A percentile compares a stretch with the other conserved stretches of the same genome.
Evolutionary conservation across 345 rosid genomes (phyloP).

Genomic region (Orychophragmus violaceus): DNA sequence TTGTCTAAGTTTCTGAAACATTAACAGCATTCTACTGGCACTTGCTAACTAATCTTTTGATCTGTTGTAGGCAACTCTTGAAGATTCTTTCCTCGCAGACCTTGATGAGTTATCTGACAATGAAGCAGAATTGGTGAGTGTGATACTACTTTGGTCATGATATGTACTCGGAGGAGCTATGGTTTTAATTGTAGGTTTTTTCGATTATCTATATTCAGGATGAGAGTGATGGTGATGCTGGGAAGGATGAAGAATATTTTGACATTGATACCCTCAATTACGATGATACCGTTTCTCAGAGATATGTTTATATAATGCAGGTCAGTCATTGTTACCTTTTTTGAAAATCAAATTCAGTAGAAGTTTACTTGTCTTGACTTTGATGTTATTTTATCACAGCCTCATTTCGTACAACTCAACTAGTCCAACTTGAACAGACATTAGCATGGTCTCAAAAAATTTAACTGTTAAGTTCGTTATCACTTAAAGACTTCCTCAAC

Average conservation of each 20-base stretch:
- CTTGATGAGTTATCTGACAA: slow-evolving; percentile 95
- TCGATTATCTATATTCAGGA: slow-evolving; percentile 36
- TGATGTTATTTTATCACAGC: neutral
- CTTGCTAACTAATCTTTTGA: neutral
- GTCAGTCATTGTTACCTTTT: slow-evolving; percentile 30
- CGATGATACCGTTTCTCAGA: slow-evolving; percentile 78
- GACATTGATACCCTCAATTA: slow-evolving; percentile 74
- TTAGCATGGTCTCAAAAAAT: neutral
- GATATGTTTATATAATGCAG: slow-evolving; percentile 78
- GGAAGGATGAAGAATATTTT: slow-evolving; percentile 71
- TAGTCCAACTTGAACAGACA: neutral
- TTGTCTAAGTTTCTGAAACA: neutral
- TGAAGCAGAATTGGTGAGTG: slow-evolving; percentile 63
- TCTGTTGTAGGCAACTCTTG: slow-evolving; percentile 67
- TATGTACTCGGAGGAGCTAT: neutral
- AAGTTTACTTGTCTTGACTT: neutral
- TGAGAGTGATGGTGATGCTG: slow-evolving; percentile 56
- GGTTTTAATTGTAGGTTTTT: neutral
- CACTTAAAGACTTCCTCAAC: neutral
- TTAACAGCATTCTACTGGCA: no score
- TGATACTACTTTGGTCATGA: neutral
- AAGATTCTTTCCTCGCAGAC: slow-evolving; percentile 91
- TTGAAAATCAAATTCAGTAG: neutral
- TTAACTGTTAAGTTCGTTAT: neutral
- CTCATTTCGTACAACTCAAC: neutral